A percentile compares a stretch with the other conserved stretches of the same genome.
Conservation (phyloP, 805 yeast genomes). For the Wickerhamomyces ciferrii region DNA sequence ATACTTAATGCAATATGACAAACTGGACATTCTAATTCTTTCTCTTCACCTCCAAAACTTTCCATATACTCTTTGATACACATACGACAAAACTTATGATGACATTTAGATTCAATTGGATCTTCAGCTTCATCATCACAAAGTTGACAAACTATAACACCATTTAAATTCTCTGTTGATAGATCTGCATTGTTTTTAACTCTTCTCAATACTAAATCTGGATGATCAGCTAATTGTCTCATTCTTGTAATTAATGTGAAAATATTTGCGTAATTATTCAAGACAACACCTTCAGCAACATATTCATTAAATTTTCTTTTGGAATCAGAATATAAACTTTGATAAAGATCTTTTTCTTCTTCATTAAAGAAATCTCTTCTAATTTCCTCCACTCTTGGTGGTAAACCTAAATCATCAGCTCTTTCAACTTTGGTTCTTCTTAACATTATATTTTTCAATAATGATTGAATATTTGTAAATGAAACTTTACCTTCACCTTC, state of each 20-base stretch:
- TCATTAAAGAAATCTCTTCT: conserved; percentile 85
- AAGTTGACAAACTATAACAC: conserved; percentile 73
- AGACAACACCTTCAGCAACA: conserved; percentile 94
- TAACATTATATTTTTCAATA: conserved; percentile 79
- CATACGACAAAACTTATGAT: conserved; percentile 88
- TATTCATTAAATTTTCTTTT: conserved; percentile 84
- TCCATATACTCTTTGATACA: conserved; percentile 90
- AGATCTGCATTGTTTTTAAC: conserved; percentile 36
- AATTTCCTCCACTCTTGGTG: conserved; percentile 91
- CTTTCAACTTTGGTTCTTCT: conserved; percentile 94
- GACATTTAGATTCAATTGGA: conserved; percentile 91
- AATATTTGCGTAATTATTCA: conserved; percentile 95
- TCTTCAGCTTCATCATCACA: conserved; percentile 99
- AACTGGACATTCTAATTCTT: conserved; percentile 81
- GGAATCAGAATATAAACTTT: conserved; percentile 81
- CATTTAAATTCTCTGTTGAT: conserved; percentile 26
- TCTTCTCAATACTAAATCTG: conserved; percentile 84
- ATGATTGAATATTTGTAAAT: conserved; percentile 67
- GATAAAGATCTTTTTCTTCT: conserved; percentile 91
- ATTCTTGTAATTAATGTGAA: conserved; percentile 93
- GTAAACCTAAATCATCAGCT: conserved; percentile 95
- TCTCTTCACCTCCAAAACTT: conserved; percentile 57
- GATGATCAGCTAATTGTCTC: conserved; percentile 98
- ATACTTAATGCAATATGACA: conserved; percentile 92
- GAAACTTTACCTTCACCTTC: conserved; percentile 78